These are phyloP conservation scores for Cajanus cajan DNA, from an alignment of 306 rosid genomes.

Conservation along the genomic window DNA sequence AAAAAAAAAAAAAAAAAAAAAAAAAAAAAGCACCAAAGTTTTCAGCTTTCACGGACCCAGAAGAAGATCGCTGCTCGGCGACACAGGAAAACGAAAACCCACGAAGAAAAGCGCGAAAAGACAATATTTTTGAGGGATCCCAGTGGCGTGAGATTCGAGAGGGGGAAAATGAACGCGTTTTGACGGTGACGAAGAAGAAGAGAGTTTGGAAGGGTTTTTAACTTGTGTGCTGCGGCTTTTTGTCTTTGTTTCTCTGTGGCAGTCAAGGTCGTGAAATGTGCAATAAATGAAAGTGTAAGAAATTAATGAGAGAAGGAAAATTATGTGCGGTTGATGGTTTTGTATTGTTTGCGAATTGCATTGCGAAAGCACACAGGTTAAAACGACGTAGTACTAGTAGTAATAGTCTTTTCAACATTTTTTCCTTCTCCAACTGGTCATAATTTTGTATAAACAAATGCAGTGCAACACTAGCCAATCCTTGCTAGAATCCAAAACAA, in stretches of 20 bases:
- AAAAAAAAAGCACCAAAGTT: constrained; percentile 1
- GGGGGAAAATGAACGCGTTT: background rate
- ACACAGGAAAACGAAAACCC: background rate
- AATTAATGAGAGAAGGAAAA: background rate
- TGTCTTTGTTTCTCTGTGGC: background rate
- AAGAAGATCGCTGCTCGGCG: background rate
- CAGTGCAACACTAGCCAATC: no score
- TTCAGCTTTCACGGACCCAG: background rate
- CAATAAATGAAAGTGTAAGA: background rate
- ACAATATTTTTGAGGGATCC: background rate
- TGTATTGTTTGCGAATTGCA: no score
- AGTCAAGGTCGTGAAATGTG: background rate
- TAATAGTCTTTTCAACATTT: no score
- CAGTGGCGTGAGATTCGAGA: background rate
- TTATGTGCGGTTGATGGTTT: background rate
- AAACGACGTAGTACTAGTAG: no score
- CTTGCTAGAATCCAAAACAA: no score
- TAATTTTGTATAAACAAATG: no score
- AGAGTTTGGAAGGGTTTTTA: constrained; percentile 18
- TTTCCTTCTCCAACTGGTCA: no score
- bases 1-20: background rate
- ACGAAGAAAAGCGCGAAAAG: background rate
- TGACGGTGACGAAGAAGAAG: background rate
- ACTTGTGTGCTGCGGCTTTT: background rate
- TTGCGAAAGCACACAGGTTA: no score